Evolutionary conservation across 23 red algal species (phyloP), one percentile per base, ranked within the genome.

Genomic region (Porphyridium purpureum): DNA sequence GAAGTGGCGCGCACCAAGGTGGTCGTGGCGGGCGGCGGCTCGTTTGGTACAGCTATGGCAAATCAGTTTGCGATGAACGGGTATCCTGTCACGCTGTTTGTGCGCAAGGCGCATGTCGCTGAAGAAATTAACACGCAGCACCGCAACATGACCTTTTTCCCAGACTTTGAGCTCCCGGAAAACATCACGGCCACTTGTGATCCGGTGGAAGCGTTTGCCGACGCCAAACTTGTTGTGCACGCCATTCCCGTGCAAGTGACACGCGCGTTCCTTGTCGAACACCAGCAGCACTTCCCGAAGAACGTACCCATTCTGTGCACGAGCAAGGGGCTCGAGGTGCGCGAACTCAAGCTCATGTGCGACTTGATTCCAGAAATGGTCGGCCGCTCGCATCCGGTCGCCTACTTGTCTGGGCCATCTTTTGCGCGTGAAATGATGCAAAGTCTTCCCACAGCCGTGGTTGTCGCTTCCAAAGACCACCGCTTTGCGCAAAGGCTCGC

Each of bases 361-460:
- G 88, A 95, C 33, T n/a, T 95, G 7, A 59, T 95, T 22, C 69
- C 78, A 15, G 21, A 31, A 20, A 64, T 84, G 24, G 33, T 84
- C 33, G 61, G 59, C 1, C 1, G 53, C 3, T 11, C 59, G 15
- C 8, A n/a, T 4, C 47, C 69, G 1, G 21, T 27, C 35, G 73
- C 79, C 1, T 95, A 77, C 52, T 59, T 95, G n/a, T 95, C 88
- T 11, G 88, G 88, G 26, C 88, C 88, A 4, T 81, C 74, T 0
- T 95, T 95, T 60, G 88, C 88, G 4, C 47, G 58, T 5, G 88
- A 95, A 53, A 85, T 95, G 29, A 79, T 95, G 35, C 66, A 62
- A 19, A 59, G 68, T 19, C 62, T 95, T 24, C 88, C 88, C 11
- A 84, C 88, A 5, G 88, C 88, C 21, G 88, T 84, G 30, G 88